Conservation (phyloP, 1,284 basidiomycete genomes). For the Phlebopus sp. region DNA sequence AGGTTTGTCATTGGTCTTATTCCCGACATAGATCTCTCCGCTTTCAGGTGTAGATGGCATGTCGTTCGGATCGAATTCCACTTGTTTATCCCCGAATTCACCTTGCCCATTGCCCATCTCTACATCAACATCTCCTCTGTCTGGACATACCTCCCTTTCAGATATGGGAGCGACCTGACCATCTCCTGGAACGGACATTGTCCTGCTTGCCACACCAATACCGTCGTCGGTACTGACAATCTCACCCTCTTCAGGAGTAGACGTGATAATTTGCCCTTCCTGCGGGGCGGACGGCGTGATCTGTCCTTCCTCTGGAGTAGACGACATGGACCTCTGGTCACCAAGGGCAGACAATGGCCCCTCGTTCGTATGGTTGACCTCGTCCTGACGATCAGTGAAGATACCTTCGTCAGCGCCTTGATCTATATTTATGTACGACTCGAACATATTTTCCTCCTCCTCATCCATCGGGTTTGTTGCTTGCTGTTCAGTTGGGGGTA, state of each 20-base stretch:
- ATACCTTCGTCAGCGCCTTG: constrained; percentile 7
- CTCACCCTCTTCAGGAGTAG: background rate
- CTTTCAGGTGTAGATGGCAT: background rate
- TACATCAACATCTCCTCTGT: constrained; percentile 1
- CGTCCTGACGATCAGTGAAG: background rate
- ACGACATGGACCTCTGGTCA: background rate
- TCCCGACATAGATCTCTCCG: constrained; percentile 18
- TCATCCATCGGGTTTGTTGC: constrained; percentile 10
- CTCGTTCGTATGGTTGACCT: background rate
- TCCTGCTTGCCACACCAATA: background rate
- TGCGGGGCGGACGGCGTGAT: background rate
- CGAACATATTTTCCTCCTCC: constrained; percentile 16
- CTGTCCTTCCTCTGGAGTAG: background rate
- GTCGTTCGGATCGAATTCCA: constrained; percentile 13
- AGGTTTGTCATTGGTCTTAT: too few relatives aligned
- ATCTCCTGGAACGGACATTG: background rate
- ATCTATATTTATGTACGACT: constrained; percentile 29
- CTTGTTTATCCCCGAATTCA: background rate
- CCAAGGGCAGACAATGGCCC: background rate
- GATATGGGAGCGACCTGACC: background rate
- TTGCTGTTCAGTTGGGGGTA: background rate
- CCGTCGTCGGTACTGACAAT: background rate
- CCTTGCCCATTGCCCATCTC: constrained; percentile 19
- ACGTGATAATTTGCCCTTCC: background rate
- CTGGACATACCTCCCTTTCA: background rate